Percentiles rank a stretch among this genome's conserved stretches.
Conservation (phyloP, 257 asterid genomes). For the Voacanga thouarsii region DNA sequence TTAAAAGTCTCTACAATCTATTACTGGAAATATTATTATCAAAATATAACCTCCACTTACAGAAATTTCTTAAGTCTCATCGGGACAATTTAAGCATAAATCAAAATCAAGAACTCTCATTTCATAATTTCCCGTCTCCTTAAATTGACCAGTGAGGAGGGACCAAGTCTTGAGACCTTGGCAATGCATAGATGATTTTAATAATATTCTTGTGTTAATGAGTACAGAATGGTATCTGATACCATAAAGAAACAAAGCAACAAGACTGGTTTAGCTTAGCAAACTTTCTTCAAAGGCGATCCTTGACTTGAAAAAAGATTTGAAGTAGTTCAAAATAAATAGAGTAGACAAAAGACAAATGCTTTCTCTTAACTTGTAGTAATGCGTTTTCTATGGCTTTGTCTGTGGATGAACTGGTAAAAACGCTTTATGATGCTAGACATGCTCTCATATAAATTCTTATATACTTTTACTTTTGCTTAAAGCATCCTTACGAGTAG, state of each 20-base stretch:
- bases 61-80: too few species aligned
- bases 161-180: not conserved
- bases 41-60: too few species aligned
- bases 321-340: constrained; percentile 28
- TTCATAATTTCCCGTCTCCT: too few species aligned
- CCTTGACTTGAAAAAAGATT: constrained; percentile 18
- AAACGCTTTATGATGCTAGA: constrained; percentile 34
- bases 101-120: too few species aligned
- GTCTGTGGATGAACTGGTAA: constrained; percentile 9
- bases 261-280: not conserved
- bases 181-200: not conserved
- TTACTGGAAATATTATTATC: not conserved
- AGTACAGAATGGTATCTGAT: not conserved
- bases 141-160: too few species aligned
- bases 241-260: not conserved
- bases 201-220: not conserved
- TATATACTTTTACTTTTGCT: too few species aligned
- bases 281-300: not conserved
- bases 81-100: too few species aligned
- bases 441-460: not conserved
- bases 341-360: constrained; percentile 17
- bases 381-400: constrained; percentile 17
- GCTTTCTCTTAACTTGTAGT: not conserved
- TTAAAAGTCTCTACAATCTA: not conserved
- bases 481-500: too few species aligned